Evolutionary conservation across 352 stramenopile genomes (phyloP).

Genomic region (Saprolegnia diclina): DNA sequence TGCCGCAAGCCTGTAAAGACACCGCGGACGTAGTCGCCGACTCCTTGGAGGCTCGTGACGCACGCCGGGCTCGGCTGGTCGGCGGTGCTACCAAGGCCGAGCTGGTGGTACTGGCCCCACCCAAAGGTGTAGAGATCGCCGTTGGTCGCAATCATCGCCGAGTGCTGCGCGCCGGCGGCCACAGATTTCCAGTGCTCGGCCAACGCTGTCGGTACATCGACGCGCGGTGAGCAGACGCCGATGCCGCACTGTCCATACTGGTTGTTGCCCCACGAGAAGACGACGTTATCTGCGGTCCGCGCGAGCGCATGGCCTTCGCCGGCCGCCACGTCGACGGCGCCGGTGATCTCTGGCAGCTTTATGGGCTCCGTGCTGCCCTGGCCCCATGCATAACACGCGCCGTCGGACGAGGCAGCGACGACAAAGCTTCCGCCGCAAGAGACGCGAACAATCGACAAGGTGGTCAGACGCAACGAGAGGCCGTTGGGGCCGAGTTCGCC

Average conservation of each 20-base stretch:
- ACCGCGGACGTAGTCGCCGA: slow-evolving; percentile 29
- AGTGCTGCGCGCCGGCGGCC: slow-evolving; percentile 53
- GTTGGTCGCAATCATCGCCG: slow-evolving; percentile 35
- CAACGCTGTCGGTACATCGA: not conserved
- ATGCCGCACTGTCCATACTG: slow-evolving; percentile 51
- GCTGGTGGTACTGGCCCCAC: slow-evolving; percentile 75
- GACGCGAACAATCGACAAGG: slow-evolving; percentile 16
- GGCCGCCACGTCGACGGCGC: slow-evolving; percentile 34
- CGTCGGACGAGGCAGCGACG: slow-evolving; percentile 34
- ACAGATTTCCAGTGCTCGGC: slow-evolving; percentile 15
- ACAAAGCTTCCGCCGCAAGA: slow-evolving; percentile 17
- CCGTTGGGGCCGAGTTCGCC: slow-evolving; percentile 37
- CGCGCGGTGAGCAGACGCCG: not conserved
- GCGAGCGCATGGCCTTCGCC: slow-evolving; percentile 62
- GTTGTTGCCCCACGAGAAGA: slow-evolving; percentile 71
- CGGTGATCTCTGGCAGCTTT: slow-evolving; percentile 23
- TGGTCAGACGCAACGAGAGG: not conserved
- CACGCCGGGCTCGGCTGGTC: slow-evolving; percentile 31
- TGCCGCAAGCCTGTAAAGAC: slow-evolving; percentile 35
- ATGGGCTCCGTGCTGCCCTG: slow-evolving; percentile 29
- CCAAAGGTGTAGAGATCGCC: slow-evolving; percentile 56
- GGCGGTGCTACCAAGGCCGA: slow-evolving; percentile 51
- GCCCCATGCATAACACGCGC: slow-evolving; percentile 31
- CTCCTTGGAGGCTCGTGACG: slow-evolving; percentile 45
- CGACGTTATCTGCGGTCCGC: slow-evolving; percentile 32